Base-by-base conservation (phyloP, 768 basidiomycete species). In the Amanita muscaria region DNA sequence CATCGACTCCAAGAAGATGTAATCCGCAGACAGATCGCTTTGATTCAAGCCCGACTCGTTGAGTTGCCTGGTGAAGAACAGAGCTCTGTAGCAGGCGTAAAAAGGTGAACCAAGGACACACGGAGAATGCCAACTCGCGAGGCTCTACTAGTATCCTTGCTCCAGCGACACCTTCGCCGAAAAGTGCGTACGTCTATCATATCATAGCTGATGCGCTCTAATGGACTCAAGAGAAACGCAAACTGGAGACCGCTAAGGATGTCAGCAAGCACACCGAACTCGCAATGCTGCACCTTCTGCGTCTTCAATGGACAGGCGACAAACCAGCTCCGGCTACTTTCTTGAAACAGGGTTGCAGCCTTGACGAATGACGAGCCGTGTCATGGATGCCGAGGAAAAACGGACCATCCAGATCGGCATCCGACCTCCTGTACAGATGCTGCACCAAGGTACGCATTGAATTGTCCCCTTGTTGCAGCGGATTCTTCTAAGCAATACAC, bases 161-260 rank as follows among this genome's bases (percentile, higher is more conserved):
- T 1, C 79, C 79, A 4, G 59, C 72, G 0, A 82, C 79, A 0
- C 85, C 85, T 7, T 83, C 85, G 27, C 80, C 80, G 3, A 83
- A 46, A 36, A 46, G 44, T 46, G 14, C 38, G 44, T n/a, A n/a
- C n/a, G n/a, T n/a, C n/a, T n/a, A n/a, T n/a, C n/a, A n/a, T n/a
- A n/a, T n/a, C n/a, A n/a, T n/a, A n/a, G n/a, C n/a, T n/a, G n/a
- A n/a, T n/a, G n/a, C n/a, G n/a, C n/a, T n/a, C n/a, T n/a, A n/a
- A n/a, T n/a, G n/a, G n/a, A n/a, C n/a, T n/a, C n/a, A n/a, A 45
- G 66, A 69, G 59, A 70, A 73, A 54, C 64, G 70, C 48, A 79
- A 73, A 50, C 31, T 68, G 3, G 63, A 66, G 19, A 54, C 66
- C 3, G n/a, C n/a, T n/a, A n/a, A n/a, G n/a, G n/a, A n/a, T n/a